Evolutionary conservation across 768 basidiomycete species (phyloP).

Genomic region (Suillus clintonianus): DNA sequence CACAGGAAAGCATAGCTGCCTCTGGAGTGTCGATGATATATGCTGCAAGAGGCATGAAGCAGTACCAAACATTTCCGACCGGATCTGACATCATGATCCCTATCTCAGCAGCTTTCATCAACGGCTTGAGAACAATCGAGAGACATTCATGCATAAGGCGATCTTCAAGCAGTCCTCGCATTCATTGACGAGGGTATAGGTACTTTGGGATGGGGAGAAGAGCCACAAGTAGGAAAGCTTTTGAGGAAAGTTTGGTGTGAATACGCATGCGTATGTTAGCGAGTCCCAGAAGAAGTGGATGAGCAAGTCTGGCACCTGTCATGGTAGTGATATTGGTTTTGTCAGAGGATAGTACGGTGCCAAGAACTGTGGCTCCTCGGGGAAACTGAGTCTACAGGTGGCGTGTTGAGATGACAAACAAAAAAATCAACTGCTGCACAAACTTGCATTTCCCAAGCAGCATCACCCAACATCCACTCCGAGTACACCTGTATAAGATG

Average conservation of each 20-base stretch:
- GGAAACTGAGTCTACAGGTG: slow-evolving; percentile 16
- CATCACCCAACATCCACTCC: slow-evolving; percentile 27
- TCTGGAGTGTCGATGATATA: slow-evolving; percentile 23
- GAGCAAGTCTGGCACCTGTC: slow-evolving; percentile 28
- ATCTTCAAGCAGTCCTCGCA: slow-evolving; percentile 23
- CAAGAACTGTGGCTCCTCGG: slow-evolving; percentile 19
- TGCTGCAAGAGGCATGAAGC: slow-evolving; percentile 24
- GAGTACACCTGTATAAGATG: slow-evolving; percentile 12
- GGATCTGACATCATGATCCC: slow-evolving; percentile 22
- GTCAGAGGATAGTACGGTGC: slow-evolving; percentile 30
- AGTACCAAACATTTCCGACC: slow-evolving; percentile 12
- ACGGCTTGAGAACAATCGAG: slow-evolving; percentile 13
- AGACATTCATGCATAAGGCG: slow-evolving; percentile 25
- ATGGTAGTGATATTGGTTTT: slow-evolving; percentile 35
- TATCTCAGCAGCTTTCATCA: slow-evolving; percentile 17
- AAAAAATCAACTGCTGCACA: neutral
- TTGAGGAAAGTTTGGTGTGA: slow-evolving; percentile 27
- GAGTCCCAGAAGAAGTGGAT: slow-evolving; percentile 31
- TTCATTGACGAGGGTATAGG: slow-evolving; percentile 13
- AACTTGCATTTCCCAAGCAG: slow-evolving; percentile 29
- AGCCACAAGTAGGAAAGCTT: slow-evolving; percentile 26
- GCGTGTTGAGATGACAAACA: neutral
- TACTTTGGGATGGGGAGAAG: slow-evolving; percentile 32
- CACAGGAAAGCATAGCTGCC: slow-evolving; percentile 8
- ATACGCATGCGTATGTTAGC: slow-evolving; percentile 32